Base-by-base conservation (phyloP, 1,284 basidiomycete genomes). In the Mycena sp. region DNA sequence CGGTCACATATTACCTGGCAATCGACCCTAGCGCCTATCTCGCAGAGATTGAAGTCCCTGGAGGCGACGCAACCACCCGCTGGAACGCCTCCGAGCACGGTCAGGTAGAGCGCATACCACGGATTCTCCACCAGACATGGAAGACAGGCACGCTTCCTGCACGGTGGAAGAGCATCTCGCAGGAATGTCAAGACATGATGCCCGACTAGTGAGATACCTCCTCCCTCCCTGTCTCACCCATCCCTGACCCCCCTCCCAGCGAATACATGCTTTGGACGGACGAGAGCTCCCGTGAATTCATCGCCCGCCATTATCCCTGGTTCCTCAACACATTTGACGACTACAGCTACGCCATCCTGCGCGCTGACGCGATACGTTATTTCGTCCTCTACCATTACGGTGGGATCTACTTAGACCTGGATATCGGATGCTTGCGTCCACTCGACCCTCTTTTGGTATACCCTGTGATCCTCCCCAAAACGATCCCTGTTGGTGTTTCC, bases 181-280 rank as follows among this genome's bases (percentile, higher is more conserved):
- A 92, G 75, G 87, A 84, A 45, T 96, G 95, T 78, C 86, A 90
- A 64, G 87, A 92, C 70, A 90, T 95, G 84, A 95, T 95, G 91
- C 86, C 94, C 6, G 96, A 98, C 84, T 99, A 99, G 95, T 96
- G 78, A 75, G 95, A 87, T 48, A 51, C 48, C 55, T n/a, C 28
- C 63, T 52, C 55, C 51, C 55, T 63, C 60, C 49, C 51, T 19
- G 54, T 55, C 51, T 26, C 38, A 60, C 67, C 61, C 46, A 71
- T 70, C 63, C 66, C 57, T 38, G 51, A 44, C 49, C 38, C 46
- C n/a, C n/a, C n/a, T n/a, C n/a, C 19, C 76, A 96, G 94, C 77
- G 89, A 98, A 76, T 98, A 98, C 83, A 97, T 91, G 85, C 85
- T 99, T 3, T 99, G 97, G 97, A 98, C 97, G 21, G 98, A 99